These are phyloP conservation scores for Camellia granthamiana DNA, from an alignment of 148 eudicot species.

Conservation along the genomic window DNA sequence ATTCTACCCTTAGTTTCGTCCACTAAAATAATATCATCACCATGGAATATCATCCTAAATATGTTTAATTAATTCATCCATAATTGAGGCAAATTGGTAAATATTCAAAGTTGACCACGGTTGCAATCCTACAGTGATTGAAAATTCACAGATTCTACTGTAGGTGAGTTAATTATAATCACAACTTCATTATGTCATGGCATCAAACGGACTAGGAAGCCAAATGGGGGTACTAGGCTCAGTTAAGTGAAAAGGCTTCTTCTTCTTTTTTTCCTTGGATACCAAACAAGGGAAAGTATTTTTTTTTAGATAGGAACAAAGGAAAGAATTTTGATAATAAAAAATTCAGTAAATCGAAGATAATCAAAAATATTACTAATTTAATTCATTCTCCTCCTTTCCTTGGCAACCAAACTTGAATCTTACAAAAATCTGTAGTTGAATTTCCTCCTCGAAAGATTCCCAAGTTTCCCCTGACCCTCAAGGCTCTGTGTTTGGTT, in stretches of 20 bases:
- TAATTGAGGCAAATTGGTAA: too few species aligned
- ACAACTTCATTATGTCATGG: too few species aligned
- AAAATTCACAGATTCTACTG: too few species aligned
- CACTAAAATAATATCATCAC: too few species aligned
- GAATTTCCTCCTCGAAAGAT: not conserved
- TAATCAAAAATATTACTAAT: not conserved
- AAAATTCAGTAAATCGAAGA: not conserved
- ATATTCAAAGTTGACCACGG: too few species aligned
- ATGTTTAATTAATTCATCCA: too few species aligned
- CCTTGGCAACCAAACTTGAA: not conserved
- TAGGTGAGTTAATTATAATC: too few species aligned
- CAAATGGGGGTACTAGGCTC: conserved; percentile 9
- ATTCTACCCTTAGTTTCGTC: too few species aligned
- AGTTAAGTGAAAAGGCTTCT: too few species aligned
- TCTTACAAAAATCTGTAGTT: not conserved
- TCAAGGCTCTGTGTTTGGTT: not conserved
- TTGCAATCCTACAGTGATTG: too few species aligned
- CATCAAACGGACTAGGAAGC: not conserved
- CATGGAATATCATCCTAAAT: too few species aligned
- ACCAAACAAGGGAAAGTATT: not conserved
- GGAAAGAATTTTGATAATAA: not conserved
- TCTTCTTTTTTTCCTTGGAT: too few species aligned
- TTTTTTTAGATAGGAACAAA: not conserved
- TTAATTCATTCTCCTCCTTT: not conserved
- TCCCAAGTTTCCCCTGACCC: not conserved